Base-by-base conservation (phyloP, 192 early-diverging fungal genomes). In the Spinellus fusiger region DNA sequence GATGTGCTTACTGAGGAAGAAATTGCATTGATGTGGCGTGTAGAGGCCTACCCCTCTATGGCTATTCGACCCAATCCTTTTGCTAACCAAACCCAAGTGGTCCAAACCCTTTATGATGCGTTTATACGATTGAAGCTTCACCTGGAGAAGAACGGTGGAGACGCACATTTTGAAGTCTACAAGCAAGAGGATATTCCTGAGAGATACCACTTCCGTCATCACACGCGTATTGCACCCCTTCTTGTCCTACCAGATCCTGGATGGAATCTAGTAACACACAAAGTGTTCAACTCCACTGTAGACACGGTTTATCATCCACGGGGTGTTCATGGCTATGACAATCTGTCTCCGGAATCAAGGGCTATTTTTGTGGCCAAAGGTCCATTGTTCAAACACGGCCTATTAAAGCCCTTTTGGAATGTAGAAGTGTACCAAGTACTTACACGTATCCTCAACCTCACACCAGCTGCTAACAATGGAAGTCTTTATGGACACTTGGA, bases 321-420 rank as follows among this genome's bases (percentile, higher is more conserved):
- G 15, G 94, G 93, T 22, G 74, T 77, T 25, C 95, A 98, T 69
- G 95, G 95, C 1, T 98, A 91, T 76, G 89, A 94, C 56, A 82
- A 89, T 66, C 52, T 80, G 40, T 66, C 82, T 38, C 72, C 77
- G 4, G 80, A 89, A n/a, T 95, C 94, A 80, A 81, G 89, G 15
- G 88, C 91, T 5, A 88, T 91, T 13, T 93, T 94, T 72, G 70
- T 94, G 31, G 93, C 91, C 1, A 69, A 72, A 26, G 93, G 92
- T 1, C 89, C 90, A 1, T 40, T 60, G 49, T 25, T 56, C 15
- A 1, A 37, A 27, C 34, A 56, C 3, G 62, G 68, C 16, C 63
- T 59, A 0, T 55, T 73, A 16, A 62, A 79, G n/a, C 72, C 77
- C 8, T 89, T 93, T 59, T 54, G 65, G 54, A 93, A 93, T 60